Conservation (phyloP, 345 rosid genomes). For the Arabidopsis arenosa region DNA sequence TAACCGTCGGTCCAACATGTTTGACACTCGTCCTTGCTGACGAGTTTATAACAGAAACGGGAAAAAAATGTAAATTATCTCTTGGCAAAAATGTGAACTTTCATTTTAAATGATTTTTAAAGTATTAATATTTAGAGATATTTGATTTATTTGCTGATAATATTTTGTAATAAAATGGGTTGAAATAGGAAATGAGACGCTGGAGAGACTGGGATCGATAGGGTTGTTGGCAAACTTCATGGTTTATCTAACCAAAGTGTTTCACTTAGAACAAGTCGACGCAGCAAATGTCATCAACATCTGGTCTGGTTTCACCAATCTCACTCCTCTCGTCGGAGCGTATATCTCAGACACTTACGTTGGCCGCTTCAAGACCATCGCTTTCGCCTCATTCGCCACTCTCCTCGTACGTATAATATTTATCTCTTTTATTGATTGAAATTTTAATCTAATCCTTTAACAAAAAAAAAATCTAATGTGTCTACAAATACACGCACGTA, state of each 20-base stretch:
- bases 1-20: conserved; percentile 34
- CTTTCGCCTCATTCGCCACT: conserved; percentile 57
- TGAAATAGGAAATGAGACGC: conserved; percentile 67
- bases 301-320: conserved; percentile 70
- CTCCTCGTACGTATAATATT: conserved; percentile 52
- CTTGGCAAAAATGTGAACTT: too few species aligned
- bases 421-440: neutral
- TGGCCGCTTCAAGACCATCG: conserved; percentile 69
- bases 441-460: neutral
- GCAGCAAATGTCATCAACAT: conserved; percentile 60
- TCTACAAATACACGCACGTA: conserved; percentile 5
- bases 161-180: neutral
- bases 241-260: conserved; percentile 65
- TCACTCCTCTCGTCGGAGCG: conserved; percentile 74
- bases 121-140: too few species aligned
- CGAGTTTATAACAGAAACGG: conserved; percentile 1
- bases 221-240: conserved; percentile 64
- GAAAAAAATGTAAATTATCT: neutral
- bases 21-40: conserved; percentile 20
- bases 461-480: neutral
- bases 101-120: too few species aligned
- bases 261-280: conserved; percentile 61
- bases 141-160: too few species aligned
- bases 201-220: conserved; percentile 76
- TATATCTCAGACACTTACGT: conserved; percentile 57